These are phyloP conservation scores for Athelia psychrophila DNA, from an alignment of 1,284 basidiomycete genomes.

Conservation along the genomic window DNA sequence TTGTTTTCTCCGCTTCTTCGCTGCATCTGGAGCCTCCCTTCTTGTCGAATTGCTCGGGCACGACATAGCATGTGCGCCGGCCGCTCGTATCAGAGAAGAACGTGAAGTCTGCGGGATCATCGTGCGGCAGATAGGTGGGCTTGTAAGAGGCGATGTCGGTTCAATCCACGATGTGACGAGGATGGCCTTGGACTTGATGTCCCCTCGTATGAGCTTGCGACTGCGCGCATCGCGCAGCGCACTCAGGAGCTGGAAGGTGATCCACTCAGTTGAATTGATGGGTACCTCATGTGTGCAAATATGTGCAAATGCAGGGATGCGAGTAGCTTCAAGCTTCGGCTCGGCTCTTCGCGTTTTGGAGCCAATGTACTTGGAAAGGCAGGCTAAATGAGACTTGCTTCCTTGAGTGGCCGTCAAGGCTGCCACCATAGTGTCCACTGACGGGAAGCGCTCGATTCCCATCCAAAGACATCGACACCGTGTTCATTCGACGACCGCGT, in stretches of 20 bases:
- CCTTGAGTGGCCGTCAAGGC: too few species aligned
- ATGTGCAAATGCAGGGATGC: too few species aligned
- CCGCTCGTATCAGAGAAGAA: conserved; percentile 98
- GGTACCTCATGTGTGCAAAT: too few species aligned
- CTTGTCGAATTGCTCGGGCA: conserved; percentile 94
- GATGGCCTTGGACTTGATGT: conserved; percentile 98
- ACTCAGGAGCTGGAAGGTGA: conserved; percentile 90
- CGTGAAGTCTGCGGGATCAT: conserved; percentile 97
- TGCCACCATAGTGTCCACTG: too few species aligned
- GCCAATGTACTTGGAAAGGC: too few species aligned
- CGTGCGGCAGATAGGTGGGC: conserved; percentile 91
- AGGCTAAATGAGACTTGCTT: too few species aligned
- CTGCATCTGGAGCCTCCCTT: conserved; percentile 69
- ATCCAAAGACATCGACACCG: too few species aligned
- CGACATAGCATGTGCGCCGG: conserved; percentile 91
- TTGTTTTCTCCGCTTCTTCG: conserved; percentile 54
- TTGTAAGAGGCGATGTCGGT: conserved; percentile 99
- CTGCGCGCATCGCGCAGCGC: conserved; percentile 84
- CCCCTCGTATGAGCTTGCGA: conserved; percentile 89
- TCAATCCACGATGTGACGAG: conserved; percentile 93
- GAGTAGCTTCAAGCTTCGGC: too few species aligned
- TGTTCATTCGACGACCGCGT: too few species aligned
- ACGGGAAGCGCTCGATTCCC: too few species aligned
- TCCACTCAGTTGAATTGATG: too few species aligned
- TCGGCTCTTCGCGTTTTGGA: too few species aligned